phyloP scores from a whole-genome alignment of 805 yeast species.

The Clavispora asparagi region DNA sequence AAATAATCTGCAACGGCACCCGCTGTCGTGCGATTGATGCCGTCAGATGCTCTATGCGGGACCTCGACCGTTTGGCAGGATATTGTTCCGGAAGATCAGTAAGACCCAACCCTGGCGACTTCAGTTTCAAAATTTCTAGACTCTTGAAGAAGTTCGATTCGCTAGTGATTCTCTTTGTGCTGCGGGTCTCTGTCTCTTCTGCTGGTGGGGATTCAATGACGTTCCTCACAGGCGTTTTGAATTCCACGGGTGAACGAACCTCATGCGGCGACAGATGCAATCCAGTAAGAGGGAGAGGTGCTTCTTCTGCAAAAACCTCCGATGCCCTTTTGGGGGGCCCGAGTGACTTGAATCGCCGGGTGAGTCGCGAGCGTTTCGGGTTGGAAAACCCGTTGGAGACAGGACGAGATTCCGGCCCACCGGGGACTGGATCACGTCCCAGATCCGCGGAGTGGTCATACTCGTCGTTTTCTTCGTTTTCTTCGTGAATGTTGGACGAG shows the following conservation, averaged over 20 bases:
- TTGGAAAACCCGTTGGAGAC: constrained; percentile 8
- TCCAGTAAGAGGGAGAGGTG: background rate
- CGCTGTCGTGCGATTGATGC: background rate
- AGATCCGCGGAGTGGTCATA: constrained; percentile 3
- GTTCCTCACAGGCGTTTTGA: background rate
- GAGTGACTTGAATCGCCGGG: constrained; percentile 30
- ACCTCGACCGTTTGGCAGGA: background rate
- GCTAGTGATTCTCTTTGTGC: constrained; percentile 1
- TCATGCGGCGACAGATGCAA: background rate
- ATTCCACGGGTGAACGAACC: background rate
- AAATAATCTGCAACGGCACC: constrained; percentile 7
- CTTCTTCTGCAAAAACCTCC: constrained; percentile 1
- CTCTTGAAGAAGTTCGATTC: constrained; percentile 16
- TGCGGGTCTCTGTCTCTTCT: background rate
- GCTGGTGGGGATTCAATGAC: background rate
- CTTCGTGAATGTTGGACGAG: constrained; percentile 2
- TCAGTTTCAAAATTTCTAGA: constrained; percentile 11
- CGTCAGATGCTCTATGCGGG: background rate
- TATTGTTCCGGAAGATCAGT: background rate
- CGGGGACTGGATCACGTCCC: background rate
- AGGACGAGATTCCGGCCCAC: constrained; percentile 3
- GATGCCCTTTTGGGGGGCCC: constrained; percentile 51
- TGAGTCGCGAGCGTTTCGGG: constrained; percentile 27
- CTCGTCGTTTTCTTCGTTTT: constrained; percentile 12
- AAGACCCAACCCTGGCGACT: constrained; percentile 1